Base-by-base conservation (phyloP, 352 stramenopile genomes). In the Pythium phragmiticola region DNA sequence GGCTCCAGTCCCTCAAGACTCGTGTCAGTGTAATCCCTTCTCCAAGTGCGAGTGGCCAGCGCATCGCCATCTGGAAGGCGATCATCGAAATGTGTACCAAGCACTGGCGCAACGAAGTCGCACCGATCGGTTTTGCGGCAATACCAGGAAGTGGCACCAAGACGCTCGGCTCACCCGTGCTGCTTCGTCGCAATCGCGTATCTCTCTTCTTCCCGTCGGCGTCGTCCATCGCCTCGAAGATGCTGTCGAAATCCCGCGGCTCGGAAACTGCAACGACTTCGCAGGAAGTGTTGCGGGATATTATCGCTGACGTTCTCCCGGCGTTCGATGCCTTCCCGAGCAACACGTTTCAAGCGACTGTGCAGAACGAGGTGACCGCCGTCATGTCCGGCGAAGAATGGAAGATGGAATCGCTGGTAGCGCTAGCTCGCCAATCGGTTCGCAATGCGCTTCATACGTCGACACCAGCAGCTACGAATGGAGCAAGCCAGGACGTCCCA, bases 351-450 rank as follows among this genome's bases (percentile, higher is more conserved):
- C 80, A 85, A 54, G 76, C 77, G 14, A 81, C 81, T 26, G 74
- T 89, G 17, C 70, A 89, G 34, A 77, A 78, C n/a, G 80, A 89
- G 55, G 74, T 89, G 16, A 65, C 76, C 0, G 75, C 53, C 2
- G 45, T 72, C 26, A 87, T 71, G 76, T 78, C 14, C 50, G 70
- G 57, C 17, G 77, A 77, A 0, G 78, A 86, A 33, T 88, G 75
- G 75, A 86, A 89, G 42, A 76, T 87, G 0, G 78, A 89, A 66
- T 91, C 82, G 12, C 83, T 89, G 13, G 75, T 89, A n/a, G 74
- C 74, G 11, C 64, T 90, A 2, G 80, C 82, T 14, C 75, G 77
- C 26, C 82, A 90, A 43, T 89, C 77, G 19, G 74, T 92, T 33
- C 80, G 80, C 4, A 60, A 84, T 21, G 70, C 75, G 2, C 50